These are phyloP conservation scores for Amborella trichopoda DNA, from an alignment of 164 flowering plant species.

Conservation along the genomic window DNA sequence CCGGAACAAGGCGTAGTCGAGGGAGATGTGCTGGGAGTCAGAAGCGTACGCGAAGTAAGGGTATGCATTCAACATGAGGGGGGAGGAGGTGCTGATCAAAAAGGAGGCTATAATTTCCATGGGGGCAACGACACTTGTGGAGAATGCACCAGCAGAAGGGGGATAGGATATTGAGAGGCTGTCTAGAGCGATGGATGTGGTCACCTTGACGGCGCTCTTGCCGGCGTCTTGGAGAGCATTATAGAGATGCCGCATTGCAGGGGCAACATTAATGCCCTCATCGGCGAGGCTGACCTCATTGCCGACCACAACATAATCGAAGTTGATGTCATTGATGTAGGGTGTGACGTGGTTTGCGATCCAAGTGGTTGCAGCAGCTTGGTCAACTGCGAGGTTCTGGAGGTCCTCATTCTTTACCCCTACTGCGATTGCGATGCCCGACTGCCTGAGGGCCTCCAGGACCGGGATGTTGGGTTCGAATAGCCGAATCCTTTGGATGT, in stretches of 20 bases:
- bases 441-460: slow-evolving; percentile 3
- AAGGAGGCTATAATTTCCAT: not conserved
- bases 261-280: slow-evolving; percentile 2
- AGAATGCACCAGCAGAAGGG: slow-evolving; percentile 55
- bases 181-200: slow-evolving; percentile 58
- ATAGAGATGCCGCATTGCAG: slow-evolving; percentile 43
- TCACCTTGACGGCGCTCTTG: slow-evolving; percentile 42
- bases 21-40: slow-evolving; percentile 21
- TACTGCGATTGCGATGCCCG: slow-evolving; percentile 6
- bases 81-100: slow-evolving; percentile 6
- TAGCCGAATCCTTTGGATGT: slow-evolving; percentile 4
- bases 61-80: slow-evolving; percentile 21
- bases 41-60: slow-evolving; percentile 24
- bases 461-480: slow-evolving; percentile 10
- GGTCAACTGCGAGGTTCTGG: not conserved
- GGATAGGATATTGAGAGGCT: slow-evolving; percentile 55
- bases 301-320: slow-evolving; percentile 4
- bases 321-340: not conserved
- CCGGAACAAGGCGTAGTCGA: slow-evolving; percentile 33
- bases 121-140: slow-evolving; percentile 24
- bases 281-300: slow-evolving; percentile 10
- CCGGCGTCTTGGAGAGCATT: slow-evolving; percentile 34
- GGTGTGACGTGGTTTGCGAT: slow-evolving; percentile 7
- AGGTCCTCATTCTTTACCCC: slow-evolving; percentile 8
- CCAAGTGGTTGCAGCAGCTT: slow-evolving; percentile 6